Evolutionary conservation across 371 early-diverging fungal species (phyloP), one percentile per base, ranked within the genome.

Genomic region (Sporodiniella umbellata): DNA sequence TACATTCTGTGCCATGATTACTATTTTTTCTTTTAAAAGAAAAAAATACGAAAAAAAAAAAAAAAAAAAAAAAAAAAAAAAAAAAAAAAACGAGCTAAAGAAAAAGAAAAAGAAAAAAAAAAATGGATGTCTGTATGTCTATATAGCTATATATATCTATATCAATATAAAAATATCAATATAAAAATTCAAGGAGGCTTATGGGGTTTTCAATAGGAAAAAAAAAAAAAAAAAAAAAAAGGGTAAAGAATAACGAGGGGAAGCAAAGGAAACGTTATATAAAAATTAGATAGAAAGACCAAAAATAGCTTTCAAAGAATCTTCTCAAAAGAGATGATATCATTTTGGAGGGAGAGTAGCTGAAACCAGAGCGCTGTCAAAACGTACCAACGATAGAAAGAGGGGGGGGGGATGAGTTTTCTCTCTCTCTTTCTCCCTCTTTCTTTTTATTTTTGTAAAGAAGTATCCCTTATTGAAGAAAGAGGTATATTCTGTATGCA

Each of bases 231-330:
- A 31, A 31, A 8, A 56, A 51, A 56, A 57, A 58, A 58, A 48
- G 48, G 51, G 58, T 43, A 45, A 42, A 24, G 48, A 47, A 48
- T 48, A 58, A 58, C 59, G 59, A 58, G 59, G 37, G 35, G 35
- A 14, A 15, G 18, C 18, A 30, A 31, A 6, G 4, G 11, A 19
- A 19, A 26, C 23, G 14, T 21, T 15, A 31, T 33, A 19, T 33
- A 22, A 18, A 21, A 18, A 28, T 21, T 33, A 38, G 33, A 46
- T 28, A 46, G 19, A 54, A 42, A 47, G 40, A 12, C 5, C 8
- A 21, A 21, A 40, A 40, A 40, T 21, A 19, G 40, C 8, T 21
- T 5, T 7, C 7, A 8, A 19, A 40, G 7, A 12, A 18, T 10
- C 21, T 21, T 22, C 40, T 21, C 40, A 28, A 28, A 28, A 28